Evolutionary conservation across 2,329 filamentous ascomycete species (phyloP).

Genomic region (Didymella glomerata): DNA sequence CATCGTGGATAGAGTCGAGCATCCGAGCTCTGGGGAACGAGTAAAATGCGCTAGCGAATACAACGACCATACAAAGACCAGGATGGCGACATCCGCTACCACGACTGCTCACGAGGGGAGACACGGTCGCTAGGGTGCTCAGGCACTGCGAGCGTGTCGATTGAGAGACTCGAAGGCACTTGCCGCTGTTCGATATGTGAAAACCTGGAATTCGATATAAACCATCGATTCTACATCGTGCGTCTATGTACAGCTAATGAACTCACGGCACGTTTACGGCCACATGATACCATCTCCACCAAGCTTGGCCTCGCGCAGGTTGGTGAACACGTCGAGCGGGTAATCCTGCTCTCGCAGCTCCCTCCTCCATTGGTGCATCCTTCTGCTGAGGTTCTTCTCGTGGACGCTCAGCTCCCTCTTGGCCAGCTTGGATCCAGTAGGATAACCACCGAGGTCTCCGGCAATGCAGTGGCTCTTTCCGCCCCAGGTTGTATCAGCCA

Average conservation of each 20-base stretch:
- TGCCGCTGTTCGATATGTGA: not conserved
- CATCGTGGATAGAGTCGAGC: not conserved
- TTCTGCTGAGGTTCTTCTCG: slow-evolving; percentile 37
- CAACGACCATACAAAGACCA: slow-evolving; percentile 4
- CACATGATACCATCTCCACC: slow-evolving; percentile 38
- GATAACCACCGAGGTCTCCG: slow-evolving; percentile 35
- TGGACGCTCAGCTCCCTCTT: slow-evolving; percentile 36
- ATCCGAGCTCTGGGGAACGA: slow-evolving; percentile 2
- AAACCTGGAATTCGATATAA: not conserved
- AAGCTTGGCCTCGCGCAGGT: slow-evolving; percentile 34
- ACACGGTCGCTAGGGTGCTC: not conserved
- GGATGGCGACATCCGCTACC: slow-evolving; percentile 3
- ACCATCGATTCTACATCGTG: not conserved
- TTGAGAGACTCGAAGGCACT: not conserved
- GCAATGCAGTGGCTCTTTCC: slow-evolving; percentile 45
- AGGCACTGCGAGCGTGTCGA: not conserved
- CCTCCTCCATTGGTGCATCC: slow-evolving; percentile 44
- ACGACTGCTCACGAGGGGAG: not conserved
- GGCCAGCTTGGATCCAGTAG: slow-evolving; percentile 27
- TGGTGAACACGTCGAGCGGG: slow-evolving; percentile 48
- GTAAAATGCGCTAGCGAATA: slow-evolving; percentile 1
- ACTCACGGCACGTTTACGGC: slow-evolving; percentile 24
- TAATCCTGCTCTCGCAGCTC: slow-evolving; percentile 41
- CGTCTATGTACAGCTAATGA: slow-evolving; percentile 1
- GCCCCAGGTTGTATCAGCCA: slow-evolving; percentile 48